Base-by-base conservation (phyloP, 2,329 filamentous ascomycete species). In the Stemphylium lycopersici region DNA sequence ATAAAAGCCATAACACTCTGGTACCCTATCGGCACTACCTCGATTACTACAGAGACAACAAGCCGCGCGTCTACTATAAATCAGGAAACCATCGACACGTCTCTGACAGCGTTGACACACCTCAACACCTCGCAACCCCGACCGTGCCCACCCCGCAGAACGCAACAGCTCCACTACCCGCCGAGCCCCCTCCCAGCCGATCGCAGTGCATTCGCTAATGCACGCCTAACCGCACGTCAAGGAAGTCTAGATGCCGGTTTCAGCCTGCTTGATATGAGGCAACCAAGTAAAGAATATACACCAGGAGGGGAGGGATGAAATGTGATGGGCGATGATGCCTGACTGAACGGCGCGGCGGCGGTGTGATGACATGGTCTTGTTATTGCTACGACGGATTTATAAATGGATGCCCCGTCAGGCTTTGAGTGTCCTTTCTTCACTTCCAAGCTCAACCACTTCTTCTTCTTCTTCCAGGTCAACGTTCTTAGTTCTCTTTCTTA, bases 231-330 rank as follows among this genome's bases (percentile, higher is more conserved):
- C n/a, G 20, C 31, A 22, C 31, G 39, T 32, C 46, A 43, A 37
- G 51, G 41, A 54, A 50, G 46, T 31, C 26, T 39, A 44, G 51
- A 49, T 61, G 65, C 71, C 71, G 70, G 72, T 74, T 75, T 75
- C 71, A 74, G 61, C 33, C 45, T 44, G 26, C 33, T 29, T 34
- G 41, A 15, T 29, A 39, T 41, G 51, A 54, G 45, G 51, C 51
- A 54, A 29, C 38, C 38, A 39, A 50, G 39, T 49, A 45, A 51
- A 29, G 29, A 46, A 20, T 15, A 26, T 33, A 24, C 22, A 24
- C 22, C 22, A 6, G 22, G 22, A 24, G 22, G 22, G 22, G 22
- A 18, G 20, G 40, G 33, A n/a, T 39, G 13, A 46, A 32, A 20
- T 39, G 34, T 39, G 31, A 32, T 44, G 34, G 24, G 10, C 22